phyloP scores from a whole-genome alignment of 1,284 basidiomycete genomes.

The Cryptococcus sp. region DNA sequence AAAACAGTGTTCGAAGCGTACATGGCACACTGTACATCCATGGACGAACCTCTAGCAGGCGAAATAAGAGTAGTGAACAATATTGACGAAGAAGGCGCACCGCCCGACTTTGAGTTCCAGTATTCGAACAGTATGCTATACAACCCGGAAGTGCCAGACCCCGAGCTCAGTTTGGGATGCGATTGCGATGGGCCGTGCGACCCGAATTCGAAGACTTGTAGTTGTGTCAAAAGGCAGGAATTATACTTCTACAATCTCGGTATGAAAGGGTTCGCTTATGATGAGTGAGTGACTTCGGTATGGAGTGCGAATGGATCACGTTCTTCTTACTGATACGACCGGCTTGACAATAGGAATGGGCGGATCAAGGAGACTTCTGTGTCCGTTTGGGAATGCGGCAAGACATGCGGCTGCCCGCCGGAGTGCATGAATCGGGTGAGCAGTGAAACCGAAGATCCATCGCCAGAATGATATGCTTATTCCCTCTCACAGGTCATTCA shows the following conservation, averaged over 20 bases:
- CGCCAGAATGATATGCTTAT: neutral
- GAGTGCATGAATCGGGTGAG: slow-evolving; percentile 78
- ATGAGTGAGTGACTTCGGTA: slow-evolving; percentile 16
- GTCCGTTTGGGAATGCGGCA: slow-evolving; percentile 86
- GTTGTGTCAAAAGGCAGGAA: slow-evolving; percentile 65
- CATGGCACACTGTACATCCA: slow-evolving; percentile 60
- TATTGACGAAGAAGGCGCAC: slow-evolving; percentile 66
- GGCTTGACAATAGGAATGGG: slow-evolving; percentile 51
- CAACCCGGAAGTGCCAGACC: slow-evolving; percentile 65
- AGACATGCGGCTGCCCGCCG: slow-evolving; percentile 73
- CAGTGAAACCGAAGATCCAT: slow-evolving; percentile 5
- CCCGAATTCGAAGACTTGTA: slow-evolving; percentile 66
- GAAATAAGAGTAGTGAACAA: slow-evolving; percentile 66
- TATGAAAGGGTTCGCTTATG: slow-evolving; percentile 66
- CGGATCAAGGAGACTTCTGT: slow-evolving; percentile 59
- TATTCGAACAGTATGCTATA: slow-evolving; percentile 63
- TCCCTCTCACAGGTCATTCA: slow-evolving; percentile 70
- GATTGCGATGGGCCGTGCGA: slow-evolving; percentile 71
- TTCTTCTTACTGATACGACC: neutral
- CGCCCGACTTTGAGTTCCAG: slow-evolving; percentile 46
- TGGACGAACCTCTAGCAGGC: slow-evolving; percentile 68
- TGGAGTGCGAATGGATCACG: neutral
- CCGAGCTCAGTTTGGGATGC: slow-evolving; percentile 69
- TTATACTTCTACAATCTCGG: slow-evolving; percentile 51
- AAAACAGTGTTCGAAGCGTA: slow-evolving; percentile 61